Conservation (phyloP, 345 rosid species). For the Sisymbrium irio region DNA sequence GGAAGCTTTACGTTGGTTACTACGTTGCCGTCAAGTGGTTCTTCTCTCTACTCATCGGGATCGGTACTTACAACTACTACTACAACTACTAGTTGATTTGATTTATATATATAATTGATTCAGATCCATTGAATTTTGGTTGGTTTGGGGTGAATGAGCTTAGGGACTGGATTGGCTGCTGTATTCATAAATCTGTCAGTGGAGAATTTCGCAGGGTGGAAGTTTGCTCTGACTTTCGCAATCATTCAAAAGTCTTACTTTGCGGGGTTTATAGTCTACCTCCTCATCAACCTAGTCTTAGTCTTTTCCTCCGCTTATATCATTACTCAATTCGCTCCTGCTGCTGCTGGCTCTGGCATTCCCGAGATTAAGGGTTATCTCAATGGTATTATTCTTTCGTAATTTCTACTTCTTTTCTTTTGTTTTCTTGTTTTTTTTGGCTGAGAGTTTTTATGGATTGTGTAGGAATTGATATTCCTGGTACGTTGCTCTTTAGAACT, state of each 20-base stretch:
- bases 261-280: slow-evolving; percentile 77
- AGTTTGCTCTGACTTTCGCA: slow-evolving; percentile 66
- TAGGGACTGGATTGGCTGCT: slow-evolving; percentile 95
- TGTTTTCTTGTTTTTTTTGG: background rate
- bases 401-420: background rate
- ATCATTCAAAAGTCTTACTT: slow-evolving; percentile 85
- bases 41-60: slow-evolving; percentile 88
- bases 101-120: too few species aligned
- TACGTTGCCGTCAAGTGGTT: slow-evolving; percentile 86
- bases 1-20: slow-evolving; percentile 71
- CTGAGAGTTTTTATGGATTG: background rate
- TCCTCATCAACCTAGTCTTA: slow-evolving; percentile 70
- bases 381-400: slow-evolving; percentile 70
- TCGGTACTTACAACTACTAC: slow-evolving; percentile 61
- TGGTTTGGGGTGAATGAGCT: slow-evolving; percentile 3
- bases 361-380: slow-evolving; percentile 98
- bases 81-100: background rate
- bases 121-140: background rate
- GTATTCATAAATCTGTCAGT: slow-evolving; percentile 90
- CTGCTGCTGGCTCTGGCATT: slow-evolving; percentile 99
- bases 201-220: slow-evolving; percentile 98
- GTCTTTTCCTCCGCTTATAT: slow-evolving; percentile 91
- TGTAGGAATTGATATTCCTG: slow-evolving; percentile 85
- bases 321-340: slow-evolving; percentile 86
- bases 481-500: slow-evolving; percentile 90